A percentile compares a stretch with the other conserved stretches of the same genome.
phyloP scores from a whole-genome alignment of 768 basidiomycete genomes.

The Hygrophorus russula region DNA sequence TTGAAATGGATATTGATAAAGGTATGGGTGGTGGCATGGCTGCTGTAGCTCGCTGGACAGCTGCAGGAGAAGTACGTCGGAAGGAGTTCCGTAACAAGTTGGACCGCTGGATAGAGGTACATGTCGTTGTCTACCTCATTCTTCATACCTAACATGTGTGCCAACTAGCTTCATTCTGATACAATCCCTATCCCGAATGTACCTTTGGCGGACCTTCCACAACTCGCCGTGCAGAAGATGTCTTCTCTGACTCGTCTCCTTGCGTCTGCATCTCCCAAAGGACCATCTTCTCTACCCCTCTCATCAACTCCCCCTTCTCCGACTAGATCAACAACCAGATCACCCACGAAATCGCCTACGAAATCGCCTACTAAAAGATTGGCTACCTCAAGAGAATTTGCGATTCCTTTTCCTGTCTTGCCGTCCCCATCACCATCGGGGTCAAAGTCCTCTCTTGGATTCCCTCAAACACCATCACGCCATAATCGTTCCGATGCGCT shows the following conservation, averaged over 20 bases:
- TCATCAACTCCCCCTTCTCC: conserved; percentile 30
- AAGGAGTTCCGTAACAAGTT: conserved; percentile 49
- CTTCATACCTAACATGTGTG: background rate
- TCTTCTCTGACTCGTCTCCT: conserved; percentile 62
- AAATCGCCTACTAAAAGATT: conserved; percentile 28
- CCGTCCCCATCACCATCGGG: conserved; percentile 19
- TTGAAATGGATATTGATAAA: conserved; percentile 77
- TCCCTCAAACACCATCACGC: conserved; percentile 60
- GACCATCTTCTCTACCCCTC: conserved; percentile 31
- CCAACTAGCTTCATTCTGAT: conserved; percentile 38
- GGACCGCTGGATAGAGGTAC: conserved; percentile 52
- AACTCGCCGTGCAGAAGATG: conserved; percentile 42
- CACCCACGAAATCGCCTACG: conserved; percentile 27
- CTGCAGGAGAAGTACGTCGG: conserved; percentile 51
- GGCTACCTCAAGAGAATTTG: conserved; percentile 22
- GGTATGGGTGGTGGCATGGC: conserved; percentile 78
- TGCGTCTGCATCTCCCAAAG: conserved; percentile 67
- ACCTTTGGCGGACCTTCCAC: conserved; percentile 57
- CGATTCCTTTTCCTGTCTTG: conserved; percentile 38
- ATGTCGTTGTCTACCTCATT: background rate
- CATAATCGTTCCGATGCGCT: conserved; percentile 28
- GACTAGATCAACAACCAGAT: conserved; percentile 19
- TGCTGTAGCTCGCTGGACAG: conserved; percentile 81
- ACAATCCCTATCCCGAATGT: conserved; percentile 36
- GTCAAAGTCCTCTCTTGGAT: conserved; percentile 25